Evolutionary conservation across 2,329 filamentous ascomycete genomes (phyloP), one percentile per base, ranked within the genome.

Genomic region (Epichloe brachyelytri): DNA sequence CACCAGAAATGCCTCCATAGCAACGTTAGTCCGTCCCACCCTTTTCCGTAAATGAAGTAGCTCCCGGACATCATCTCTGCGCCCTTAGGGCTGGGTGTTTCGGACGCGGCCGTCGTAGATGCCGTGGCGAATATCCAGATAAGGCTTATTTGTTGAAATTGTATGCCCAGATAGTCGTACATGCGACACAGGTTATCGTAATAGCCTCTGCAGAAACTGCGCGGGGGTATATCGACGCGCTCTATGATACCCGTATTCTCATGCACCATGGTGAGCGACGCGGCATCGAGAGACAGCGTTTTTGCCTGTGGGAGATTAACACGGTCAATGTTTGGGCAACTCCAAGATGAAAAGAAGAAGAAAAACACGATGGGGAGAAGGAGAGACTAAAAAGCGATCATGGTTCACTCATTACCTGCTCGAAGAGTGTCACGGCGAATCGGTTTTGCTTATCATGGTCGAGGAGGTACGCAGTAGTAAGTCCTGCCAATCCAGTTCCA

Each of bases 41-140:
- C 78, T 3, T 75, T 79, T 0, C 77, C 69, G 56, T 81, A 73
- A 14, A 76, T 64, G 51, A 77, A 77, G 59, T 77, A 76, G 19
- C 68, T 60, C 10, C 62, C 65, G 1, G 66, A 52, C 8, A 54
- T 52, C 17, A 54, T 50, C 34, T 54, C 58, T 4, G 58, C 51
- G 12, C 51, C 47, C 19, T 56, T 51, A 1, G 49, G 39, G 19
- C 30, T 34, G 39, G 14, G 3, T 39, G 15, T 14, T 39, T 48
- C 47, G 55, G 46, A 26, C 3, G 48, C 48, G 6, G 33, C 38
- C 6, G 41, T 46, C 11, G 57, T 12, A n/a, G 57, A 48, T 15
- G 61, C 56, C 48, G 61, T 67, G 11, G 74, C 68, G 52, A 80
- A 76, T 39, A 69, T 69, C 59, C 76, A 82, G 2, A 79, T 61